Evolutionary conservation across 495 filamentous ascomycete species (phyloP), one percentile per base, ranked within the genome.

Genomic region (Neurospora tetraspora): DNA sequence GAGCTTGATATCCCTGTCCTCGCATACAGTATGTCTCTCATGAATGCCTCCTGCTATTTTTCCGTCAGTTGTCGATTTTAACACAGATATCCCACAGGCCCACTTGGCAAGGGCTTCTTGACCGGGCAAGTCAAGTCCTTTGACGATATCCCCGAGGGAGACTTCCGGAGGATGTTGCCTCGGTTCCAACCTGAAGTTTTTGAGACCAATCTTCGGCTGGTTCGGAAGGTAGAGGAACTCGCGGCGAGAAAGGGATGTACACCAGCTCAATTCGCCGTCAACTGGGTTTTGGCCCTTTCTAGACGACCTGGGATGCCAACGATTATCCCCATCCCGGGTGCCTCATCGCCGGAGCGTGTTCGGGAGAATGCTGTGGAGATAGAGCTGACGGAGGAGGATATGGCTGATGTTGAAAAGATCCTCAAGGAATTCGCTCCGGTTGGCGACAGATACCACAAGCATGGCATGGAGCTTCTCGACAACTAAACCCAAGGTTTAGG

Each of bases 301-400:
- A 82, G 80, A 39, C 82, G 85, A 76, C 83, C 89, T 39, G 92
- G 89, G 7, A 86, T 90, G 79, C 88, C 89, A 8, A 86, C 82
- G 4, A 91, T 97, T 74, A 91, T 97, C 69, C 94, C 93, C 4
- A 96, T 97, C 75, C 94, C 93, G 0, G 93, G 93, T 9, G 88
- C 91, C 9, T 87, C 85, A 23, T 83, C 80, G 1, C 81, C 75
- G 6, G 81, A 76, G 31, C 78, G 86, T 12, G 80, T 89, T 3
- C 65, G 77, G 37, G 88, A 90, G 80, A 90, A 90, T 73, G 73
- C 77, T 9, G 80, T 77, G n/a, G 71, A 80, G 39, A 78, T 89
- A 1, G 78, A 83, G 6, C 73, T 90, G 69, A 81, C 76, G 1
- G 80, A 83, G 2, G 82, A 84, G 36, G 88, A 90, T 37, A 77